These are phyloP conservation scores for Lasiodiplodia citricola DNA, from an alignment of 2,329 filamentous ascomycete genomes.

Conservation along the genomic window DNA sequence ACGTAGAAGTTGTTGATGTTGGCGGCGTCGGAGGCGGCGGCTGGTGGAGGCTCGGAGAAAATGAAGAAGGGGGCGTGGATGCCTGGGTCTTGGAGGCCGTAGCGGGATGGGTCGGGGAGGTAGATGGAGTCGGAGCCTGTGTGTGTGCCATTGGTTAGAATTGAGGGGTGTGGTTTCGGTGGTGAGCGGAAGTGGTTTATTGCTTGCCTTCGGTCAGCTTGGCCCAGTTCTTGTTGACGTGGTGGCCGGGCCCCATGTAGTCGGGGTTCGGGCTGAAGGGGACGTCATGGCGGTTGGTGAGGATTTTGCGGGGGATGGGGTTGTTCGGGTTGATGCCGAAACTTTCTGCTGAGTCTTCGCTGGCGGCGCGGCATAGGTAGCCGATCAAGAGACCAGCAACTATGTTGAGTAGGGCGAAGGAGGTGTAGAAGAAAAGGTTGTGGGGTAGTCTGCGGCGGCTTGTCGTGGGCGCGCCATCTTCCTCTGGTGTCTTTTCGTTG, in stretches of 20 bases:
- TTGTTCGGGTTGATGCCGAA: conserved; percentile 3
- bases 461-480: background rate
- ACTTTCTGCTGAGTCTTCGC: background rate
- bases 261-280: background rate
- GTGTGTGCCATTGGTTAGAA: too few species aligned
- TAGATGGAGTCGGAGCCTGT: background rate
- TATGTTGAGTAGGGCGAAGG: background rate
- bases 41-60: background rate
- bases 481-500: background rate
- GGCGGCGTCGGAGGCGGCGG: background rate
- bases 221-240: conserved; percentile 8
- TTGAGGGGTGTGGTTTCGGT: background rate
- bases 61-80: background rate
- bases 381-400: background rate
- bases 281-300: conserved; percentile 4
- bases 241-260: background rate
- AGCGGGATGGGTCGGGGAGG: background rate
- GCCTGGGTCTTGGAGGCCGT: background rate
- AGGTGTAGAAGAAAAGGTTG: conserved; percentile 2
- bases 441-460: background rate
- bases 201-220: background rate
- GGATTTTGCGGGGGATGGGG: background rate
- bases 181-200: background rate
- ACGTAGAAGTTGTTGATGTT: conserved; percentile 7
- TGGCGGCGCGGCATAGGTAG: background rate